Conservation (phyloP, 805 yeast species). For the Kluyveromyces dobzhanskii region DNA sequence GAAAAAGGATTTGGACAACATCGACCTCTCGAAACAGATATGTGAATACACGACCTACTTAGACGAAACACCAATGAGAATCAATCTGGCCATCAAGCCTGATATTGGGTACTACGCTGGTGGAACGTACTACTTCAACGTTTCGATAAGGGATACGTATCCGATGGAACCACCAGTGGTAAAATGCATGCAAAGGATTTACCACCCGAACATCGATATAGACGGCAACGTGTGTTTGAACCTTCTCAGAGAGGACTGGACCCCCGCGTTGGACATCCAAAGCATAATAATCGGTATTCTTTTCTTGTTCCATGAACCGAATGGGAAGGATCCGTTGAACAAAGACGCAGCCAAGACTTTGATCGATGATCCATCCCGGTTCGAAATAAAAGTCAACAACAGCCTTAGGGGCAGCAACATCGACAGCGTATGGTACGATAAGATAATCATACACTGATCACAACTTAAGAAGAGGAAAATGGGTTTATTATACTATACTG, state of each 20-base stretch:
- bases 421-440: conserved; percentile 52
- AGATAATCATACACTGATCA: conserved; percentile 31
- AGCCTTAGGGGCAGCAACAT: conserved; percentile 72
- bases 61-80: conserved; percentile 8
- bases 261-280: conserved; percentile 80
- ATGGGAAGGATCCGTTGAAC: conserved; percentile 86
- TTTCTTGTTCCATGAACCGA: conserved; percentile 82
- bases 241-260: conserved; percentile 92
- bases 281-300: conserved; percentile 77
- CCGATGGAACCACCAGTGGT: conserved; percentile 94
- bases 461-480: too few relatives aligned
- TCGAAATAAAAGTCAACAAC: conserved; percentile 46
- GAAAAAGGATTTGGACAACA: conserved; percentile 17
- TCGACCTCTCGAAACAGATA: conserved; percentile 22
- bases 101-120: conserved; percentile 24
- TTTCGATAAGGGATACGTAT: conserved; percentile 58
- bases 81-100: conserved; percentile 17
- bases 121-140: conserved; percentile 45
- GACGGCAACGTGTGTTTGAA: conserved; percentile 90
- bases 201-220: conserved; percentile 88
- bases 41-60: conserved; percentile 4
- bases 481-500: too few relatives aligned
- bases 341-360: conserved; percentile 73
- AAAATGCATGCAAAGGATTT: conserved; percentile 59
- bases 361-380: conserved; percentile 37